A percentile compares a stretch with the other conserved stretches of the same genome.
These are phyloP conservation scores for Coffea canephora DNA, from an alignment of 257 asterid species.

Conservation along the genomic window DNA sequence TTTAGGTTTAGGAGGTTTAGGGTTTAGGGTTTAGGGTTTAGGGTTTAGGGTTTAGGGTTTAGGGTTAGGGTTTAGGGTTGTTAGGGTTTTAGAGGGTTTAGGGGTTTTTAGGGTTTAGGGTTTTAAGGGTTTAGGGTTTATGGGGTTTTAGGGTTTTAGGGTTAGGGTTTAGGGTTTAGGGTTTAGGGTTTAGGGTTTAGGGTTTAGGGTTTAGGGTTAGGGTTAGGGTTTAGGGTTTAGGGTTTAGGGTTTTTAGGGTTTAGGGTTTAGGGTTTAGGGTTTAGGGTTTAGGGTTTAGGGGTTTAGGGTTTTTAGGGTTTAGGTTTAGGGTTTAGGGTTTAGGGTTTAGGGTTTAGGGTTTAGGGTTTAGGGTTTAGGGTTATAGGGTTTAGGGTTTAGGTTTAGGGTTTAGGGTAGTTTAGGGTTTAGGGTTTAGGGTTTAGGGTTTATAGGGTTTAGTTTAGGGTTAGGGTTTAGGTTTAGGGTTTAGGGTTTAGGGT, in stretches of 20 bases:
- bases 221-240: not conserved
- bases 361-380: too few species aligned
- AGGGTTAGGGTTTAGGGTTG: not conserved
- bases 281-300: not conserved
- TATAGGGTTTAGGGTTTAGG: too few species aligned
- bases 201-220: not conserved
- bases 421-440: too few species aligned
- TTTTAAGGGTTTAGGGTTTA: not conserved
- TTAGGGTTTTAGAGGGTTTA: too few species aligned
- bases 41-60: conserved; percentile 5
- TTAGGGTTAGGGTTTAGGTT: not conserved
- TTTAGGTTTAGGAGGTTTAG: too few species aligned
- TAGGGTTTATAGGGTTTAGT: too few species aligned
- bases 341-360: too few species aligned
- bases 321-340: not conserved
- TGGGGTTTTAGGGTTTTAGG: not conserved
- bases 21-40: not conserved
- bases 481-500: too few species aligned
- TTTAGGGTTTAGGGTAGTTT: too few species aligned
- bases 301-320: not conserved
- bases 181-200: not conserved
- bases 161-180: not conserved
- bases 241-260: not conserved
- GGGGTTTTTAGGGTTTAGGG: too few species aligned
- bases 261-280: not conserved